Conservation (phyloP, 2,329 filamentous ascomycete species). For the Fusarium verrucosum region DNA sequence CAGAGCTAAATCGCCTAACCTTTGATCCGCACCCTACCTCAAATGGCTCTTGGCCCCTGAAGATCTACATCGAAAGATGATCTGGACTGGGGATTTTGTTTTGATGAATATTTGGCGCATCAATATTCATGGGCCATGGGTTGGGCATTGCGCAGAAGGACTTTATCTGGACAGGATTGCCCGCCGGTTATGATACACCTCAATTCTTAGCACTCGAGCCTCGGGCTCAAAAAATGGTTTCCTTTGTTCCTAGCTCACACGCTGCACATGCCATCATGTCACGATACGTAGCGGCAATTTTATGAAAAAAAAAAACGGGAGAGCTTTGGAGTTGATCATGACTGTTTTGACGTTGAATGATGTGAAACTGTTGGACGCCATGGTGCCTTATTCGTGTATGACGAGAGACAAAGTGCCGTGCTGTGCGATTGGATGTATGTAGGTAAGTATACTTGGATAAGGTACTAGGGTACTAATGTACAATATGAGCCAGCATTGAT, state of each 20-base stretch:
- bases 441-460: no score
- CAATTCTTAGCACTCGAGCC: slow-evolving; percentile 38
- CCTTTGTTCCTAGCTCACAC: slow-evolving; percentile 52
- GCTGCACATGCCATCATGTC: slow-evolving; percentile 45
- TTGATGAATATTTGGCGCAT: slow-evolving; percentile 50
- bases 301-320: slow-evolving; percentile 50
- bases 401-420: background rate
- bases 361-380: slow-evolving; percentile 11
- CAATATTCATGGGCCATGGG: slow-evolving; percentile 52
- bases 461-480: no score
- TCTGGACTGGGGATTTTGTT: slow-evolving; percentile 44
- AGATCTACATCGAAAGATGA: slow-evolving; percentile 36
- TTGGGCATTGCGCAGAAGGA: slow-evolving; percentile 54
- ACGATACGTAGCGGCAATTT: slow-evolving; percentile 47
- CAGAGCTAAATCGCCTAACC: slow-evolving; percentile 41
- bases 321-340: slow-evolving; percentile 47
- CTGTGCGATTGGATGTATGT: background rate
- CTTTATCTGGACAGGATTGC: slow-evolving; percentile 58
- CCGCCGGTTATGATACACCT: slow-evolving; percentile 49
- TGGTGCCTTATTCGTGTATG: background rate
- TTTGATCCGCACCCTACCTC: slow-evolving; percentile 37
- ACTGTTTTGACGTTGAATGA: slow-evolving; percentile 50
- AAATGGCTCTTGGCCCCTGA: slow-evolving; percentile 43
- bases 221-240: slow-evolving; percentile 46
- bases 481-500: background rate